Conservation (phyloP, 768 basidiomycete species). For the Tylopilus felleus region DNA sequence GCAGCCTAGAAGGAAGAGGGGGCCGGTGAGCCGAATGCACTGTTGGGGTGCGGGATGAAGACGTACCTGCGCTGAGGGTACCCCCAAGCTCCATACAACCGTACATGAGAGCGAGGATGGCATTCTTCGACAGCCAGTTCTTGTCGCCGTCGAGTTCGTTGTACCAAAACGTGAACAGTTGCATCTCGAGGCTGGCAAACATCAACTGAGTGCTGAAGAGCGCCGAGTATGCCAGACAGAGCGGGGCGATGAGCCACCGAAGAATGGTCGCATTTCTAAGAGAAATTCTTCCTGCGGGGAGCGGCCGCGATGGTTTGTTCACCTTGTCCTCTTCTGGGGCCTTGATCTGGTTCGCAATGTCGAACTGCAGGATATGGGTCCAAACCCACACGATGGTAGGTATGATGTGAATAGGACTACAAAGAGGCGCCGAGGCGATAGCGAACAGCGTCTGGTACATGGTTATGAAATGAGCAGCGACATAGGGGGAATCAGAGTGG, state of each 20-base stretch:
- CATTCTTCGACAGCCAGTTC: constrained; percentile 39
- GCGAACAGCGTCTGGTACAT: constrained; percentile 34
- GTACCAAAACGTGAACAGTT: constrained; percentile 34
- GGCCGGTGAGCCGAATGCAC: not conserved
- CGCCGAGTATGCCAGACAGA: constrained; percentile 35
- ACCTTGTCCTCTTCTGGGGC: constrained; percentile 40
- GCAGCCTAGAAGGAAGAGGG: constrained; percentile 8
- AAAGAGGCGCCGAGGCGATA: constrained; percentile 32
- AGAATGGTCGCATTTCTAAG: constrained; percentile 33
- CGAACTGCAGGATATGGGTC: constrained; percentile 43
- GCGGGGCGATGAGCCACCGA: constrained; percentile 36
- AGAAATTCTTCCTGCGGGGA: constrained; percentile 43
- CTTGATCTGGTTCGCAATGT: constrained; percentile 43
- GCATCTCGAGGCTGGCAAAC: constrained; percentile 34
- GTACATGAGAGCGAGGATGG: constrained; percentile 39
- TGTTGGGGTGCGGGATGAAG: not conserved
- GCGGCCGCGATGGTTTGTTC: constrained; percentile 45
- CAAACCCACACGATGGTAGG: constrained; percentile 42
- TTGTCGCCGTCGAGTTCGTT: constrained; percentile 38
- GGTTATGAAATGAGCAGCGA: not conserved
- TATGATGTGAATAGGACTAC: constrained; percentile 14
- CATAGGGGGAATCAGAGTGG: too few species aligned
- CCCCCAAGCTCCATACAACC: constrained; percentile 34
- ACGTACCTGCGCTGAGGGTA: constrained; percentile 37
- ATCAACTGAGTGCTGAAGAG: constrained; percentile 32